Evolutionary conservation across 2,329 filamentous ascomycete species (phyloP), one percentile per base, ranked within the genome.

Genomic region (Aspergillus felis): DNA sequence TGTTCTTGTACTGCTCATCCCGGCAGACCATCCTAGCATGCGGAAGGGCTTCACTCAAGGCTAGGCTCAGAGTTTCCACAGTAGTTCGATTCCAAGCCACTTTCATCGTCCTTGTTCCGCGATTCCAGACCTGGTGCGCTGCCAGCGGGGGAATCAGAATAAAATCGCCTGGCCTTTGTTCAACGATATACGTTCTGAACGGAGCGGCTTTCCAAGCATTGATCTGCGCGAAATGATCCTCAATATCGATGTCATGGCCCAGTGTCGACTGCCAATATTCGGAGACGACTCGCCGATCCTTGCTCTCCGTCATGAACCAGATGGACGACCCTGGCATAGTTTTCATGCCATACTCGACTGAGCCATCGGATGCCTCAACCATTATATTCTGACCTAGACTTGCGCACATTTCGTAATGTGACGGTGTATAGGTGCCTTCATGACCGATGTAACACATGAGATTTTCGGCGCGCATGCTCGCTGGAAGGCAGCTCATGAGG

Each of bases 1-100:
- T 97, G 77, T 96, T 97, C 73, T 97, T 97, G 80, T 99, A 99
- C 73, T 97, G 93, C 72, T 99, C 94, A 64, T 99, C 94, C 41
- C 94, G 89, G 70, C 94, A 97, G 2, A 97, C 93, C 64, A 97
- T 84, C 12, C 92, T 85, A 9, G 92, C 91, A 65, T 92, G 91
- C 0, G 92, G 92, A 2, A 99, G 81, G 0, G 93, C 92, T 76
- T 97, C 94, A 58, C 87, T 83, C 22, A 97, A 74, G 0, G 93
- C 94, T 72, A 95, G 80, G 62, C 93, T 89, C 3, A 99, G 81
- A 0, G 94, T 97, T 68, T 97, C 92, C 2, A 90, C 89, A 0
- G 92, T 97, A 0, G 91, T 97, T 27, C 94, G 85, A 72, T 99
- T 99, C 94, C 94, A 99, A 0, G 94, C 94, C 7, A 96, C 92